Evolutionary conservation across 179 eudicot species (phyloP).

Genomic region (Gypsophila paniculata): DNA sequence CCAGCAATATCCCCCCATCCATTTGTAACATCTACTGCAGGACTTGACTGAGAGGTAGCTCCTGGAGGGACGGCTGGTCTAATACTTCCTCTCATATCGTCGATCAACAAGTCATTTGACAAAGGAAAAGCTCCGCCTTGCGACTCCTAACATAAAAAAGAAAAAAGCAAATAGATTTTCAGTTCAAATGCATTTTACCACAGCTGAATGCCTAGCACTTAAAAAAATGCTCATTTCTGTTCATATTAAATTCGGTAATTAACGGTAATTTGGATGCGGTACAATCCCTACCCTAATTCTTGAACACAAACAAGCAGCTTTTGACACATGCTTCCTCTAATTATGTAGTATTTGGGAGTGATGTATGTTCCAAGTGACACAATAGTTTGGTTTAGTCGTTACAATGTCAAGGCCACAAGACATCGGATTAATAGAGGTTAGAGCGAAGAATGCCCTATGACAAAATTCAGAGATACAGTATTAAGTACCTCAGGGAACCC

Average conservation of each 20-base stretch:
- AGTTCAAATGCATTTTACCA: too few relatives aligned
- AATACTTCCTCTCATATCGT: slow-evolving; percentile 26
- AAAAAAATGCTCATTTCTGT: background rate
- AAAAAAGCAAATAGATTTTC: background rate
- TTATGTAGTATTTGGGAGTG: background rate
- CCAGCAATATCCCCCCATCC: slow-evolving; percentile 25
- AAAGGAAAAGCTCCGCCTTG: slow-evolving; percentile 25
- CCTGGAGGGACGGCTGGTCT: slow-evolving; percentile 14
- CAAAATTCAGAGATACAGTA: background rate
- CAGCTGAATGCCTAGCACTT: background rate
- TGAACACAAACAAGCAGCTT: background rate
- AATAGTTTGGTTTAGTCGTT: background rate
- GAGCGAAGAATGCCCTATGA: background rate
- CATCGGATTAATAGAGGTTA: background rate
- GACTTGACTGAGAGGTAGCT: slow-evolving; percentile 23
- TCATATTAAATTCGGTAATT: background rate
- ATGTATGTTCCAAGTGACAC: background rate
- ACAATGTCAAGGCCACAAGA: background rate
- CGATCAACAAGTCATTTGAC: slow-evolving; percentile 30
- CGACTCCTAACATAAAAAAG: background rate
- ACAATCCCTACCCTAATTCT: background rate
- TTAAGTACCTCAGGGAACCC: slow-evolving; percentile 78
- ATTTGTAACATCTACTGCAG: slow-evolving; percentile 28
- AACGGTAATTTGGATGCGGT: background rate
- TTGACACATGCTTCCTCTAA: background rate